These are phyloP conservation scores for Coelastrella sp. DNA, from an alignment of 139 green algal genomes.

Conservation along the genomic window DNA sequence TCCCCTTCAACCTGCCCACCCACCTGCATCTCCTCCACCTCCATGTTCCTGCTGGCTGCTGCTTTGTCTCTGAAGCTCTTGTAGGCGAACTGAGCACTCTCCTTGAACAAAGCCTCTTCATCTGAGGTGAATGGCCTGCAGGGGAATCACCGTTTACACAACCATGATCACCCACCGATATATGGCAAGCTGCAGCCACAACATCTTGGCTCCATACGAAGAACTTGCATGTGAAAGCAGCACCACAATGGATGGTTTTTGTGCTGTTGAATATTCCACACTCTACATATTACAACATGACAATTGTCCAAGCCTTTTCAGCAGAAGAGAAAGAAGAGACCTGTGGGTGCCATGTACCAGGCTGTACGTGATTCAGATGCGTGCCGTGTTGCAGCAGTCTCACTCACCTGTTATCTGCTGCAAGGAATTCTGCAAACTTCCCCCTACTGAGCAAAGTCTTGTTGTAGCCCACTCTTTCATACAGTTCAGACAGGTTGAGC, in stretches of 20 bases:
- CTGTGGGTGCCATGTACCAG: too few relatives aligned
- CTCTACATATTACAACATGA: too few relatives aligned
- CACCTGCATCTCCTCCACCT: conserved; percentile 70
- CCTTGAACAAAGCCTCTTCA: conserved; percentile 86
- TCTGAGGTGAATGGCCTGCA: conserved; percentile 79
- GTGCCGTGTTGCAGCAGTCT: not conserved
- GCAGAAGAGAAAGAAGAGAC: too few relatives aligned
- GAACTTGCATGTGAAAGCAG: too few relatives aligned
- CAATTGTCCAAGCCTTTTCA: too few relatives aligned
- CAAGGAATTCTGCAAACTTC: conserved; percentile 84
- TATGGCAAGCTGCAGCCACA: too few relatives aligned
- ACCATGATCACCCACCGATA: too few relatives aligned
- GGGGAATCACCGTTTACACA: too few relatives aligned
- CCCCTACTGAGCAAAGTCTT: conserved; percentile 87
- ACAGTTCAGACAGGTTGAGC: conserved; percentile 92
- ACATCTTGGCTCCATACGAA: too few relatives aligned
- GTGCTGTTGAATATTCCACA: too few relatives aligned
- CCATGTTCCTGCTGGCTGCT: conserved; percentile 60
- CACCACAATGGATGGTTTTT: too few relatives aligned
- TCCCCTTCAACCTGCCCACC: too few relatives aligned
- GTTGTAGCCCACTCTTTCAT: conserved; percentile 74
- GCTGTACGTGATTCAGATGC: not conserved
- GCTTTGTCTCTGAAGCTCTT: conserved; percentile 89
- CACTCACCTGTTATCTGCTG: conserved; percentile 68
- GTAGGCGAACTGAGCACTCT: conserved; percentile 84